A percentile compares a stretch with the other conserved stretches of the same genome.
Conservation (phyloP, 140 eudicot genomes). For the Bidens hawaiensis region DNA sequence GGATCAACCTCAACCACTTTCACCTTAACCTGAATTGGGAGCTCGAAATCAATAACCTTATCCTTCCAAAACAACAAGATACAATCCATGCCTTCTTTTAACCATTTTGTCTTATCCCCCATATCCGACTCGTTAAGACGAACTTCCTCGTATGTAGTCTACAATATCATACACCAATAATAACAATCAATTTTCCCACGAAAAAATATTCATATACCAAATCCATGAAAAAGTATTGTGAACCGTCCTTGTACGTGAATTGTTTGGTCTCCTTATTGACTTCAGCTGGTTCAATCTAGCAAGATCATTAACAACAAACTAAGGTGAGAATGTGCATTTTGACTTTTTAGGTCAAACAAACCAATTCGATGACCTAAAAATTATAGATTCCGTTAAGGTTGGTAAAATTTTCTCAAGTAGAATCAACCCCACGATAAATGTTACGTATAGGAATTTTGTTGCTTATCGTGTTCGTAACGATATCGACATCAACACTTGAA, state of each 20-base stretch:
- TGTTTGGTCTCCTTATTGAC: constrained; percentile 84
- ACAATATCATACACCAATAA: not conserved
- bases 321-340: not conserved
- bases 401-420: not conserved
- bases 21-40: constrained; percentile 75
- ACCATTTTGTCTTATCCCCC: constrained; percentile 82
- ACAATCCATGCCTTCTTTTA: constrained; percentile 99
- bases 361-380: constrained; percentile 3
- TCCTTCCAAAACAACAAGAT: constrained; percentile 83
- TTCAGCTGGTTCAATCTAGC: constrained; percentile 69
- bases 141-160: constrained; percentile 81
- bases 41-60: constrained; percentile 87
- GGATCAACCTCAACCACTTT: constrained; percentile 74
- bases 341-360: not conserved
- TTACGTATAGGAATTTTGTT: not conserved
- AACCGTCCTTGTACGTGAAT: constrained; percentile 84
- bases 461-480: not conserved
- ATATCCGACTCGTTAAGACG: constrained; percentile 79
- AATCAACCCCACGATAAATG: not conserved
- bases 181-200: not conserved
- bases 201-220: constrained; percentile 38
- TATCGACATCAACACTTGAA: not conserved
- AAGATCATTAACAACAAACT: not conserved
- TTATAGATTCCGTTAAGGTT: too few relatives aligned
- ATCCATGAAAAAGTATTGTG: constrained; percentile 93